Percentiles rank a stretch among this genome's conserved stretches.
Conservation (phyloP, 768 basidiomycete species). For the Russula earlei region DNA sequence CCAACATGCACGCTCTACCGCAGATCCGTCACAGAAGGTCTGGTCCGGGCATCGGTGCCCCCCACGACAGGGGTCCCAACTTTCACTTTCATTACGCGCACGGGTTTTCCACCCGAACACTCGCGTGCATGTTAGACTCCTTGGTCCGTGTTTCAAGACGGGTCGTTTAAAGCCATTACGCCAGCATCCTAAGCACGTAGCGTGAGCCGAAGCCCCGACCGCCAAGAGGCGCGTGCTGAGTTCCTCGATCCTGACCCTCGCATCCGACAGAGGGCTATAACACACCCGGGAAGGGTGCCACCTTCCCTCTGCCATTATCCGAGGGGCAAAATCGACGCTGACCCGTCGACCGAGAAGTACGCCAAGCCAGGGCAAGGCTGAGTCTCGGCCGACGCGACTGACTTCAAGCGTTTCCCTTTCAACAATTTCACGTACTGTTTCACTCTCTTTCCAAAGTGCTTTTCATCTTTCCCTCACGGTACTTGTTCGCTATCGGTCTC, state of each 20-base stretch:
- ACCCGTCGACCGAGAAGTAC: constrained; percentile 49
- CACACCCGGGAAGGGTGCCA: constrained; percentile 53
- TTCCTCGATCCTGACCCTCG: constrained; percentile 50
- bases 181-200: constrained; percentile 62
- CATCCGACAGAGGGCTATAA: constrained; percentile 53
- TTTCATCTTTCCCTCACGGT: constrained; percentile 79
- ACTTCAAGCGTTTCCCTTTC: constrained; percentile 71
- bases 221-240: constrained; percentile 45
- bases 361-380: constrained; percentile 45
- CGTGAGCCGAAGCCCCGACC: constrained; percentile 41
- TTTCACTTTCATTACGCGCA: constrained; percentile 65
- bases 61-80: constrained; percentile 53
- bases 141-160: constrained; percentile 83
- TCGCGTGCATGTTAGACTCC: constrained; percentile 79
- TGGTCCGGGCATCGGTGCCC: constrained; percentile 67
- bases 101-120: constrained; percentile 69
- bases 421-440: constrained; percentile 77
- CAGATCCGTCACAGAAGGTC: constrained; percentile 66
- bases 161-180: constrained; percentile 73
- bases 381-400: constrained; percentile 49
- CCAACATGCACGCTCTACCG: constrained; percentile 78
- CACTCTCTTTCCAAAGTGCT: constrained; percentile 75
- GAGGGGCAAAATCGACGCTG: constrained; percentile 56
- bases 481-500: constrained; percentile 81
- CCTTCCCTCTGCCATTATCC: constrained; percentile 52